A percentile compares a stretch with the other conserved stretches of the same genome.
Evolutionary conservation across 768 basidiomycete genomes (phyloP).

Genomic region (Suillus brevipes): DNA sequence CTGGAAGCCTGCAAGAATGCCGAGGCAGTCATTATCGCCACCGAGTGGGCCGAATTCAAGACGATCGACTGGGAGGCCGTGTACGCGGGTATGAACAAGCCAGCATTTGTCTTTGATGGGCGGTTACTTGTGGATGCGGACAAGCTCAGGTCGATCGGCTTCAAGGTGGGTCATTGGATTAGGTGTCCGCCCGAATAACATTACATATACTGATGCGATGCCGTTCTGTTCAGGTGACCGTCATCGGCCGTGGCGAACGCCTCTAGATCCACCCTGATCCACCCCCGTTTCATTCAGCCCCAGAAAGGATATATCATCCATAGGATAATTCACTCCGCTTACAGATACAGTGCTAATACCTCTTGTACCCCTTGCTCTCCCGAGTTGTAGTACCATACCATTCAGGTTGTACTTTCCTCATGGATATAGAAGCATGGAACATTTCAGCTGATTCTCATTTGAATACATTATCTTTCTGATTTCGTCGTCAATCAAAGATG

Average conservation of each 20-base stretch:
- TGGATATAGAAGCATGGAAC: background rate
- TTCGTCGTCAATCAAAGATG: background rate
- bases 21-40: slow-evolving; percentile 94
- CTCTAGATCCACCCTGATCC: slow-evolving; percentile 25
- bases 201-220: slow-evolving; percentile 9
- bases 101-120: slow-evolving; percentile 98
- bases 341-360: background rate
- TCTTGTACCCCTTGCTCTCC: background rate
- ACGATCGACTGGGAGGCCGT: slow-evolving; percentile 88
- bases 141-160: slow-evolving; percentile 82
- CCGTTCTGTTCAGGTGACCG: slow-evolving; percentile 44
- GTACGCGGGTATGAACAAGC: slow-evolving; percentile 90
- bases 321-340: slow-evolving; percentile 5
- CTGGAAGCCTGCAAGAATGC: slow-evolving; percentile 85
- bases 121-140: slow-evolving; percentile 83
- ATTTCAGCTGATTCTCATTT: background rate
- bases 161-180: slow-evolving; percentile 55
- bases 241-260: slow-evolving; percentile 57
- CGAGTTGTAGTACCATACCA: background rate
- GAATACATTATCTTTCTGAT: background rate
- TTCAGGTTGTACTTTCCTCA: background rate
- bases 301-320: slow-evolving; percentile 12
- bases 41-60: slow-evolving; percentile 97
- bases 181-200: background rate
- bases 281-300: background rate